Base-by-base conservation (phyloP, 192 early-diverging fungal genomes). In the Podila epicladia region DNA sequence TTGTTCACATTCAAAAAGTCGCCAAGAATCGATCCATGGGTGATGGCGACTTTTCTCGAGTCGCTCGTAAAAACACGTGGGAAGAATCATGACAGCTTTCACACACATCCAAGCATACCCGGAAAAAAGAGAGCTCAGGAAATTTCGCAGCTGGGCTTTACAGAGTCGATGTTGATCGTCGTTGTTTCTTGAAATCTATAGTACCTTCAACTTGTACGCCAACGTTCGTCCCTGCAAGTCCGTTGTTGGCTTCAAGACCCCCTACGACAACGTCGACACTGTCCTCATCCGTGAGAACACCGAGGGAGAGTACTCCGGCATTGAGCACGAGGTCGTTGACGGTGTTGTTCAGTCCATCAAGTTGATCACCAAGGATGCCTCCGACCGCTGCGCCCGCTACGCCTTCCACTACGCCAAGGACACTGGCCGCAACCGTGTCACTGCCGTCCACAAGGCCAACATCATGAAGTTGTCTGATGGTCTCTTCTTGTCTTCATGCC, bases 201-300 rank as follows among this genome's bases (percentile, higher is more conserved):
- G 97, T 83, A 97, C 95, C 31, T 99, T 99, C 87, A 96, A 97
- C 89, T 91, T 99, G 71, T 99, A 94, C 71, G 98, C 98, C 82
- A 98, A 99, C 87, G 95, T 98, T 67, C 94, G 97, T 84, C 98
- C 98, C 38, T 99, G 96, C 92, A 94, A 94, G 83, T 94, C 93
- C n/a, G 94, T 99, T 80, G 92, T 92, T 45, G 98, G 98, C 13
- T 99, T 93, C 88, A 95, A 94, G 82, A 99, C 98, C 28, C 94
- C 93, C 61, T 98, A 98, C 82, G 93, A 95, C 72, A 92, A 98
- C 82, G 98, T 99, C 62, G 91, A 99, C 88, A 96, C 96, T 20
- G 98, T 99, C 51, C 89, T 99, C 73, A 99, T 99, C 84, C 95
- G 98, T 83, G 98, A 99, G 85, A 99, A 99, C 92, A 99, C 98